A percentile compares a stretch with the other conserved stretches of the same genome.
Conservation (phyloP, 1,139 yeast genomes). For the Suhomyces anneliseae region DNA sequence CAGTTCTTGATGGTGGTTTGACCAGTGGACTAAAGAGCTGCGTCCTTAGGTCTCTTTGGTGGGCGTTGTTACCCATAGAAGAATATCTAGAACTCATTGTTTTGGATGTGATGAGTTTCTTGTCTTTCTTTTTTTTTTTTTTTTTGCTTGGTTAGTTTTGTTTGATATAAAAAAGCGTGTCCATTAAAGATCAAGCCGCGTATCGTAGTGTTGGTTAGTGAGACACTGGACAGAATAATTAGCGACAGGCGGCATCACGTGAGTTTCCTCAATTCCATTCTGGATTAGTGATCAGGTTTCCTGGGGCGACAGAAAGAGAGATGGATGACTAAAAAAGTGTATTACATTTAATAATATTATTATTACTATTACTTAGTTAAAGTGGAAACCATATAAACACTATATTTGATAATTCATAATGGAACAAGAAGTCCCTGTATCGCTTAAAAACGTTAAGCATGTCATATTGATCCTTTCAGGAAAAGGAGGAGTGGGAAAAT, state of each 20-base stretch:
- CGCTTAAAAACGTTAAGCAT: slow-evolving; percentile 67
- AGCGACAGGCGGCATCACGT: background rate
- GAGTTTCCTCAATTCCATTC: background rate
- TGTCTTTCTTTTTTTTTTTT: background rate
- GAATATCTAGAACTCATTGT: slow-evolving; percentile 25
- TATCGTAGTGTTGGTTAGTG: too few species aligned
- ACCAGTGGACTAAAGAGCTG: slow-evolving; percentile 39
- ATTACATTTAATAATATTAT: too few species aligned
- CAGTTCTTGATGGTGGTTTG: slow-evolving; percentile 38
- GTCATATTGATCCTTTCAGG: slow-evolving; percentile 50
- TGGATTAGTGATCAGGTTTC: too few species aligned
- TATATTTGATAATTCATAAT: background rate
- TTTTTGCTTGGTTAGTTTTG: background rate
- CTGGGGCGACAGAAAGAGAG: too few species aligned
- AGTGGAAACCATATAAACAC: too few species aligned
- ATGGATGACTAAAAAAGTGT: too few species aligned
- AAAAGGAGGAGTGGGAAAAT: slow-evolving; percentile 79
- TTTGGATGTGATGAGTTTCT: background rate
- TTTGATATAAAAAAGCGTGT: background rate
- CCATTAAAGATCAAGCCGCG: background rate
- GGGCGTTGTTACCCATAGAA: slow-evolving; percentile 39
- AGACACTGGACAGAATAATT: too few species aligned
- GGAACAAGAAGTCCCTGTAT: slow-evolving; percentile 44
- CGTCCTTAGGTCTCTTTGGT: slow-evolving; percentile 49
- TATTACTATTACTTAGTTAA: too few species aligned